Evolutionary conservation across 805 yeast species (phyloP).

Genomic region (Limtongozyma cylindracea): DNA sequence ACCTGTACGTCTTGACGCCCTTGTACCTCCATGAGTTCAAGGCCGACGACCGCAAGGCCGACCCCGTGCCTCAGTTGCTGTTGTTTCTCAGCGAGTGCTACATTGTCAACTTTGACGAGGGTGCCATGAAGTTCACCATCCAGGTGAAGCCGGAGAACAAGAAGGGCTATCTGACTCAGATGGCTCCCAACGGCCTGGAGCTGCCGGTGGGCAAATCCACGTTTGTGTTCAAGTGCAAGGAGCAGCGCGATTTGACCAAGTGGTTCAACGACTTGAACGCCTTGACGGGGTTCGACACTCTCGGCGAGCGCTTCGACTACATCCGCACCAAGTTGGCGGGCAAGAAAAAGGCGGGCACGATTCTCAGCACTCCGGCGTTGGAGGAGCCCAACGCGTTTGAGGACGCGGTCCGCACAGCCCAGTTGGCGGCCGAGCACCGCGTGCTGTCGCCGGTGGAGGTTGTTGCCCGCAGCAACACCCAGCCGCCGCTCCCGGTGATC

Average conservation of each 20-base stretch:
- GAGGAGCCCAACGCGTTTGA: slow-evolving; percentile 2
- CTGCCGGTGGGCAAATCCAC: no score
- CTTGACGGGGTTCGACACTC: slow-evolving; percentile 17
- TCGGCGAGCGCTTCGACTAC: slow-evolving; percentile 23
- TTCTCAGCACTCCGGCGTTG: neutral
- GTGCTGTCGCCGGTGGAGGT: no score
- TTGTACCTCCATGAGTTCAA: slow-evolving; percentile 17
- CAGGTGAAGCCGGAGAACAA: no score
- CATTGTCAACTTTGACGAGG: slow-evolving; percentile 14
- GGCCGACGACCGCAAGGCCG: slow-evolving; percentile 3
- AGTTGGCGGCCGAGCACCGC: no score
- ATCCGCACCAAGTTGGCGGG: slow-evolving; percentile 14
- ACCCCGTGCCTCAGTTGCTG: no score
- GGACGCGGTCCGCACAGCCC: slow-evolving; percentile 2
- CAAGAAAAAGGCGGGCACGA: slow-evolving; percentile 2
- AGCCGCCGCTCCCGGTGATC: slow-evolving; percentile 8
- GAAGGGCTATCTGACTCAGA: no score
- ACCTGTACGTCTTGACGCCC: slow-evolving; percentile 14
- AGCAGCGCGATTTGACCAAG: slow-evolving; percentile 14
- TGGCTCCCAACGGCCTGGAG: no score
- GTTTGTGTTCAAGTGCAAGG: slow-evolving; percentile 18
- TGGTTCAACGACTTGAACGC: slow-evolving; percentile 34
- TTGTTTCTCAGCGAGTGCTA: slow-evolving; percentile 6
- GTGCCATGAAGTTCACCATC: slow-evolving; percentile 8
- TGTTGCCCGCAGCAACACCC: slow-evolving; percentile 1